Evolutionary conservation across 2,329 filamentous ascomycete species (phyloP).

Genomic region (Onygenales sp.): DNA sequence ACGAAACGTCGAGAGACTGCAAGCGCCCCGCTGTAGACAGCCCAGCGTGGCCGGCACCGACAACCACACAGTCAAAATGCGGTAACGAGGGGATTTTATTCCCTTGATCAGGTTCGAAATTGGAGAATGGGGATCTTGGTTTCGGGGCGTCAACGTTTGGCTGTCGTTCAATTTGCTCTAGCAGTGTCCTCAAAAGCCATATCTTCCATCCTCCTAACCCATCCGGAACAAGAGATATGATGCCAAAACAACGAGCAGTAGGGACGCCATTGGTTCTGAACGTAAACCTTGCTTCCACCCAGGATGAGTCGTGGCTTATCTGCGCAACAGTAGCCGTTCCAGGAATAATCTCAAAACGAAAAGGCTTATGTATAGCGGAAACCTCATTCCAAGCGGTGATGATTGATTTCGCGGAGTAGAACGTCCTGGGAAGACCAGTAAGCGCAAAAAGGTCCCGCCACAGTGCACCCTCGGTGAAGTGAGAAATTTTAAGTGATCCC

Average conservation of each 20-base stretch:
- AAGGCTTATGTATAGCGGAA: conserved; percentile 2
- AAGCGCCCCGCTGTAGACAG: conserved; percentile 35
- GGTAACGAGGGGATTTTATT: neutral
- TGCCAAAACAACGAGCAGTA: conserved; percentile 12
- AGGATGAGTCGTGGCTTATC: conserved; percentile 4
- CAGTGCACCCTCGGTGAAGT: conserved; percentile 13
- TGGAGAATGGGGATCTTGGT: neutral
- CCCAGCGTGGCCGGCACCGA: conserved; percentile 37
- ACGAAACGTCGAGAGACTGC: conserved; percentile 32
- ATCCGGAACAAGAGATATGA: conserved; percentile 12
- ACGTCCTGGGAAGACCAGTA: conserved; percentile 17
- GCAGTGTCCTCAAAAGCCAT: conserved; percentile 17
- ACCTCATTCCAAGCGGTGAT: conserved; percentile 13
- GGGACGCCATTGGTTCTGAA: conserved; percentile 10
- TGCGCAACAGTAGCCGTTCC: conserved; percentile 8
- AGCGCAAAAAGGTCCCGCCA: conserved; percentile 20
- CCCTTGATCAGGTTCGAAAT: neutral
- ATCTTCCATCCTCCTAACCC: conserved; percentile 15
- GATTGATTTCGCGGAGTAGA: conserved; percentile 13
- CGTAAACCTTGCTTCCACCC: conserved; percentile 14
- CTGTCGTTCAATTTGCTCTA: conserved; percentile 15
- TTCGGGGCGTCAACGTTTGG: conserved; percentile 13
- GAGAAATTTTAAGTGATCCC: conserved; percentile 1
- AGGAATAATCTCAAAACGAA: conserved; percentile 6
- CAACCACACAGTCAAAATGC: conserved; percentile 21